Evolutionary conservation across 2,329 filamentous ascomycete species (phyloP).

Genomic region (Arthroderma sp.): DNA sequence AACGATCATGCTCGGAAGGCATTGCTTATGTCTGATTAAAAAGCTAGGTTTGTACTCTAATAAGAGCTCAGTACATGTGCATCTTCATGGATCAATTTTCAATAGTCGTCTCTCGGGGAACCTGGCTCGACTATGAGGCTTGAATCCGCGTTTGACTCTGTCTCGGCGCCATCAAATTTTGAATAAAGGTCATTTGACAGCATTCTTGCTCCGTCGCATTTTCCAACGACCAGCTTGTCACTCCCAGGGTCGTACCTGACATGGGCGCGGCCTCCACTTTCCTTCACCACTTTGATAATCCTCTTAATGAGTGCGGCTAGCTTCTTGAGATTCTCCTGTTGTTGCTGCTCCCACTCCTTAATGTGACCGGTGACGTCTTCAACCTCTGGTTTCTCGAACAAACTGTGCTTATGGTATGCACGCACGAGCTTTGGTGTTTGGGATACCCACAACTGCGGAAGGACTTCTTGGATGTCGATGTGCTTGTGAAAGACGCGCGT

Average conservation of each 20-base stretch:
- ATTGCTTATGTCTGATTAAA: too few species aligned
- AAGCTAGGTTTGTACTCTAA: too few species aligned
- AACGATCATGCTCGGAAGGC: too few species aligned
- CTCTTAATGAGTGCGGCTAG: constrained; percentile 13
- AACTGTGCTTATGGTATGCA: constrained; percentile 28
- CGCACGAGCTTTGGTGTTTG: constrained; percentile 37
- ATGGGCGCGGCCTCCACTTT: not conserved
- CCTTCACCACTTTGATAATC: not conserved
- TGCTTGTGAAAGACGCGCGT: constrained; percentile 24
- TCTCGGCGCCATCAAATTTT: too few species aligned
- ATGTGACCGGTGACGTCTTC: constrained; percentile 24
- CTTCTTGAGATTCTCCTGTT: constrained; percentile 20
- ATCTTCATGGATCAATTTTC: too few species aligned
- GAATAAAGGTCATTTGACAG: too few species aligned
- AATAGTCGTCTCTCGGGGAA: too few species aligned
- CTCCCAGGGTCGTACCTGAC: not conserved
- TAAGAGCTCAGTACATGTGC: too few species aligned
- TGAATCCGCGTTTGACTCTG: too few species aligned
- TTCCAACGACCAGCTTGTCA: not conserved
- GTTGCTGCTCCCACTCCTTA: constrained; percentile 23
- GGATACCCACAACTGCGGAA: constrained; percentile 34
- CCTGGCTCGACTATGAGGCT: too few species aligned
- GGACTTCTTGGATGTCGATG: constrained; percentile 24
- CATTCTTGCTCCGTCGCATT: too few species aligned
- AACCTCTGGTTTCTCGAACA: constrained; percentile 22